Evolutionary conservation across 2,329 filamentous ascomycete species (phyloP).

Genomic region (Pleomassaria siparia): DNA sequence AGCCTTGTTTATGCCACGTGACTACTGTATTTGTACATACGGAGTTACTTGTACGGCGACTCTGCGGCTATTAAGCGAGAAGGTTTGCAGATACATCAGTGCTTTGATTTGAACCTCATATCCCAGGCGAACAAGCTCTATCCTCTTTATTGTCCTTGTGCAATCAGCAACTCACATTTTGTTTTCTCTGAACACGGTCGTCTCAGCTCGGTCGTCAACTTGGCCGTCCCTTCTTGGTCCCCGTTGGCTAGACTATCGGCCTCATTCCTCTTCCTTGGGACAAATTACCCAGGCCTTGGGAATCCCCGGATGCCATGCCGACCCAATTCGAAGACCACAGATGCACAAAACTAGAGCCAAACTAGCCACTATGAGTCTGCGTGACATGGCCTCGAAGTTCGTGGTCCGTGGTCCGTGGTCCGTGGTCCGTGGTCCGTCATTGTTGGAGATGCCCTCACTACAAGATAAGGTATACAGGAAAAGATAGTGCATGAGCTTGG

Average conservation of each 20-base stretch:
- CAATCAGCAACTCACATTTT: background rate
- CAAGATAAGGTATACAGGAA: background rate
- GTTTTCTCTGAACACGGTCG: background rate
- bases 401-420: background rate
- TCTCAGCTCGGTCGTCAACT: background rate
- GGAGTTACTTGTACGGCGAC: too few relatives aligned
- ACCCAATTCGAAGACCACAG: background rate
- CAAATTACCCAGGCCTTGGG: background rate
- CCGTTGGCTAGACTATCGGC: background rate
- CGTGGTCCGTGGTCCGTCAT: background rate
- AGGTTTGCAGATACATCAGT: background rate
- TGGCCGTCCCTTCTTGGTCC: background rate
- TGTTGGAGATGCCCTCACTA: background rate
- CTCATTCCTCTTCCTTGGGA: background rate
- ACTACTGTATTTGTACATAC: too few relatives aligned
- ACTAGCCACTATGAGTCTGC: background rate
- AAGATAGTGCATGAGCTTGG: conserved; percentile 1
- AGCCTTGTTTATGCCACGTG: background rate
- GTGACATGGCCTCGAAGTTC: background rate
- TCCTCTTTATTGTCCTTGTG: background rate
- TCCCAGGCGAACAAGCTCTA: background rate
- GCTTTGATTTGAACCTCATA: background rate
- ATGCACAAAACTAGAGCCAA: background rate
- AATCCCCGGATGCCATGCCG: background rate
- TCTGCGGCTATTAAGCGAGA: background rate